Conservation (phyloP, 1,284 basidiomycete genomes). For the Cryptococcus neoformans region DNA sequence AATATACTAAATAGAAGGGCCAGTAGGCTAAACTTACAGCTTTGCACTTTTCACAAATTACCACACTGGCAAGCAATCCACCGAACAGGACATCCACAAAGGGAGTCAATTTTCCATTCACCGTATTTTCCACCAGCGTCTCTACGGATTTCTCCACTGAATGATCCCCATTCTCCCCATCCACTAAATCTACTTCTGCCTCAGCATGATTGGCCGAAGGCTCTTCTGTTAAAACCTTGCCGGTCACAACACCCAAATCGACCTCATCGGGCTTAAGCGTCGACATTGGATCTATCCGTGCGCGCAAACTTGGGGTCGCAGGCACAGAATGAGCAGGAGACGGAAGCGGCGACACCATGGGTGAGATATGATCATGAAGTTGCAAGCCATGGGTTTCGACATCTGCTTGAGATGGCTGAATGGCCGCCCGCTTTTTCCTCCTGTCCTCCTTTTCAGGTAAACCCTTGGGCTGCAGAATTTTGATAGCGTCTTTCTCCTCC, state of each 20-base stretch:
- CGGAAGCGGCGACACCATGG: too few relatives aligned
- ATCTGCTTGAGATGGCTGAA: too few relatives aligned
- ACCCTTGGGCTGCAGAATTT: conserved; percentile 24
- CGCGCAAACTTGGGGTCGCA: background rate
- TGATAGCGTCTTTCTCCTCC: conserved; percentile 84
- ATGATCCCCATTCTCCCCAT: background rate
- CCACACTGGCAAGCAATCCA: conserved; percentile 78
- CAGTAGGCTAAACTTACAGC: conserved; percentile 45
- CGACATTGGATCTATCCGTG: conserved; percentile 15
- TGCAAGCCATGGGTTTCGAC: too few relatives aligned
- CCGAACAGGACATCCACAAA: conserved; percentile 88
- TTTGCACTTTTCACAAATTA: conserved; percentile 92
- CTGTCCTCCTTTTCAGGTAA: too few relatives aligned
- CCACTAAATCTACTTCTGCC: background rate
- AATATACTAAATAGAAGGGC: background rate
- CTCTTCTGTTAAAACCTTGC: conserved; percentile 2
- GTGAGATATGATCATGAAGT: too few relatives aligned
- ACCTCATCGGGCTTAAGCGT: background rate
- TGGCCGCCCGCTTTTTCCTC: too few relatives aligned
- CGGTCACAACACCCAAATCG: background rate
- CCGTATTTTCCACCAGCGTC: conserved; percentile 13
- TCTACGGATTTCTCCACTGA: conserved; percentile 13
- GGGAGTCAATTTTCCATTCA: conserved; percentile 59
- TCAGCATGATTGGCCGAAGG: background rate
- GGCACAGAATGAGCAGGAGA: too few relatives aligned